Conservation (phyloP, 768 basidiomycete genomes). For the Lanmaoa pseudosensibilis region DNA sequence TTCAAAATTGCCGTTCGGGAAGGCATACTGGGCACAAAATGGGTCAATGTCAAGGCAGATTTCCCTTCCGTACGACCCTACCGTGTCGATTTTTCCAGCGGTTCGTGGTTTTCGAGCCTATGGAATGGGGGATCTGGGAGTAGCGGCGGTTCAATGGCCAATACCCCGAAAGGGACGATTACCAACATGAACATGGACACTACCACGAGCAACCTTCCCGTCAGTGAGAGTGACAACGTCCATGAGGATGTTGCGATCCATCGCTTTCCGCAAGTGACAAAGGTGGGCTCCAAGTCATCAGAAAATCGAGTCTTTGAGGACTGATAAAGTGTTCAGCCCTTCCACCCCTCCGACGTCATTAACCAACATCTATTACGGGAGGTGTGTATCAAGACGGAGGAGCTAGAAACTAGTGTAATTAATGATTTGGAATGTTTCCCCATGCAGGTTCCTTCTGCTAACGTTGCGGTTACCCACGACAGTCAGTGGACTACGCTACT, state of each 20-base stretch:
- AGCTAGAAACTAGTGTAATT: neutral
- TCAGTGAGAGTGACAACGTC: neutral
- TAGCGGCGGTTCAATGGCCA: neutral
- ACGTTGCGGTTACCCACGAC: slow-evolving; percentile 11
- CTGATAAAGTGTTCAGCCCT: neutral
- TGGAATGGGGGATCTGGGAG: neutral
- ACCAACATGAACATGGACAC: neutral
- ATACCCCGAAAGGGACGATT: neutral
- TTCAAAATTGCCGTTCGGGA: slow-evolving; percentile 16
- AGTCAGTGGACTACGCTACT: slow-evolving; percentile 9
- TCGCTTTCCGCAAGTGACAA: slow-evolving; percentile 2
- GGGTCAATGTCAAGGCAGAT: neutral
- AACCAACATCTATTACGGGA: slow-evolving; percentile 6
- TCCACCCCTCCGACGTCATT: slow-evolving; percentile 14
- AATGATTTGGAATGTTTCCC: neutral
- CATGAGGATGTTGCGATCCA: neutral
- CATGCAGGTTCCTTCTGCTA: slow-evolving; percentile 7
- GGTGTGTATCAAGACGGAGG: neutral
- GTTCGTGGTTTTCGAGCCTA: neutral
- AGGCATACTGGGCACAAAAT: slow-evolving; percentile 3
- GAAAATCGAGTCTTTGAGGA: neutral
- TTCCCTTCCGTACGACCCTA: slow-evolving; percentile 1
- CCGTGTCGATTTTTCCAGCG: neutral
- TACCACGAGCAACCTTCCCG: neutral
- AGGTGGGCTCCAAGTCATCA: neutral